These are phyloP conservation scores for Aspergillus hortae DNA, from an alignment of 2,329 filamentous ascomycete species.

Conservation along the genomic window DNA sequence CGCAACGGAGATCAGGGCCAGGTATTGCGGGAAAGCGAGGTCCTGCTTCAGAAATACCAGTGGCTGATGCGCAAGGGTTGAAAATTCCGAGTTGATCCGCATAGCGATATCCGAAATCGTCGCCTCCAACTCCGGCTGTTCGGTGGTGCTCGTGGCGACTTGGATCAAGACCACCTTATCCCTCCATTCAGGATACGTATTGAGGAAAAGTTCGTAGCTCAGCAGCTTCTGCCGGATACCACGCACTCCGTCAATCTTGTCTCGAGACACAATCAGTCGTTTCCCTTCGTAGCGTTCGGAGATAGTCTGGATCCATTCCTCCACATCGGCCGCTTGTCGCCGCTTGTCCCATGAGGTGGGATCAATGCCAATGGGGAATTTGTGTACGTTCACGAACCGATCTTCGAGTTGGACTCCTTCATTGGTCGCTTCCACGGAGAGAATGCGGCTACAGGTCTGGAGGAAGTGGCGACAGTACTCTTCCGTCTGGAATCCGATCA, in stretches of 20 bases:
- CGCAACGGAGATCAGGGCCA: conserved; percentile 85
- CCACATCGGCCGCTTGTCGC: conserved; percentile 68
- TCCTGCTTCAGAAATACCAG: conserved; percentile 94
- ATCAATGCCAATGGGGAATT: conserved; percentile 86
- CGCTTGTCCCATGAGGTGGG: conserved; percentile 69
- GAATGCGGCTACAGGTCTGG: conserved; percentile 87
- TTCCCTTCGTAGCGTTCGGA: conserved; percentile 82
- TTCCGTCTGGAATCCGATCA: conserved; percentile 88
- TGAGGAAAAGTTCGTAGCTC: conserved; percentile 88
- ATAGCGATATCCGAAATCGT: conserved; percentile 92
- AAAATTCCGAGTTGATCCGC: conserved; percentile 86
- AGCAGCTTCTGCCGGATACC: conserved; percentile 92
- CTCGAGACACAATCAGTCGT: conserved; percentile 84
- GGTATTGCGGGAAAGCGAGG: conserved; percentile 85
- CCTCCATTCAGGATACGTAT: conserved; percentile 86
- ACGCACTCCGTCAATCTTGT: conserved; percentile 89
- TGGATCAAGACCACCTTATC: conserved; percentile 88
- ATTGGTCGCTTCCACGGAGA: conserved; percentile 84
- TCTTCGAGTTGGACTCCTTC: conserved; percentile 89
- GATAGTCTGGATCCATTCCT: conserved; percentile 75
- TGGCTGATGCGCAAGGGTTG: conserved; percentile 86
- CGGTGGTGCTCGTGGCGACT: conserved; percentile 84
- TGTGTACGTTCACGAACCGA: conserved; percentile 84
- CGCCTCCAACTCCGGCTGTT: conserved; percentile 81
- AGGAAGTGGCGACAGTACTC: conserved; percentile 94